Conservation (phyloP, 169 alveolate species). For the Cardiosporidium cionae region DNA sequence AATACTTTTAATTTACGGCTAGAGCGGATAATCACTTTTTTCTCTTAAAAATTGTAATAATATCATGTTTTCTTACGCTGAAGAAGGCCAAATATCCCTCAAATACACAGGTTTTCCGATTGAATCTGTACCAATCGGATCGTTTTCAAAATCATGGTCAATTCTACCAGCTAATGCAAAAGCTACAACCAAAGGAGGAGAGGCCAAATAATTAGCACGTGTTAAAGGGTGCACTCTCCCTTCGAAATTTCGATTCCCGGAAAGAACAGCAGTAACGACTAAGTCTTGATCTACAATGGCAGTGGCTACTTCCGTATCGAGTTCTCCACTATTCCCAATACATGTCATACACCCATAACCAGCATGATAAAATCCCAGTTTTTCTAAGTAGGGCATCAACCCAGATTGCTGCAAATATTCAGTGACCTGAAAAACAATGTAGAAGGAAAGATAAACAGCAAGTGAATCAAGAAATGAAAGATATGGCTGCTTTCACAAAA, state of each 20-base stretch:
- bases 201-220: conserved; percentile 89
- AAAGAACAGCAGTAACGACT: conserved; percentile 84
- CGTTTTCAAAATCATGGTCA: conserved; percentile 79
- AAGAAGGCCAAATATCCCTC: conserved; percentile 85
- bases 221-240: conserved; percentile 90
- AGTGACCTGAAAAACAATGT: too few species aligned
- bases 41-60: neutral
- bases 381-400: conserved; percentile 8
- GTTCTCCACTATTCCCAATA: conserved; percentile 91
- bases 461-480: too few species aligned
- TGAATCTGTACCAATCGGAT: conserved; percentile 64
- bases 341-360: conserved; percentile 98
- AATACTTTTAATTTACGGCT: neutral
- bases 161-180: conserved; percentile 89
- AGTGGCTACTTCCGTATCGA: conserved; percentile 79
- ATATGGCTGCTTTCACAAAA: conserved; percentile 25
- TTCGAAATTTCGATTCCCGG: conserved; percentile 93
- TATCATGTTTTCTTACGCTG: conserved; percentile 61
- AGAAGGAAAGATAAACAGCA: too few species aligned
- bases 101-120: conserved; percentile 60
- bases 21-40: neutral
- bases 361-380: conserved; percentile 81
- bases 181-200: conserved; percentile 92
- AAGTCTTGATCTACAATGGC: conserved; percentile 75
- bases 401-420: conserved; percentile 9